Evolutionary conservation across 371 early-diverging fungal species (phyloP).

Genomic region (Apophysomyces sp.): DNA sequence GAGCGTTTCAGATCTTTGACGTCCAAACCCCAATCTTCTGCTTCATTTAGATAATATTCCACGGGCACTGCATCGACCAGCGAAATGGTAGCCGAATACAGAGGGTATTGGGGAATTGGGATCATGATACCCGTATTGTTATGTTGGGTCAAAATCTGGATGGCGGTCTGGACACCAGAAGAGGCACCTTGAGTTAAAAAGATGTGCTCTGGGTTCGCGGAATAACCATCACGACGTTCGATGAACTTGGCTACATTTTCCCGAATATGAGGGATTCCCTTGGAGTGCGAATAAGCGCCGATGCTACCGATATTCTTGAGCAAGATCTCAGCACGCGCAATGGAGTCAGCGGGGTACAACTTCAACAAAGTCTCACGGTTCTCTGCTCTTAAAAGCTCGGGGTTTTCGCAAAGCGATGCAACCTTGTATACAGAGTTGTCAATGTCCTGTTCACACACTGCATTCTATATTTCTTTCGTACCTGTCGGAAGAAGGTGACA

Average conservation of each 20-base stretch:
- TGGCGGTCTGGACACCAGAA: slow-evolving; percentile 82
- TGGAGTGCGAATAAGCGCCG: slow-evolving; percentile 92
- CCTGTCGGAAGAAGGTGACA: slow-evolving; percentile 95
- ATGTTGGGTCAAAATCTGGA: slow-evolving; percentile 77
- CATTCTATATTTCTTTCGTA: slow-evolving; percentile 11
- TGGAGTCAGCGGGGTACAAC: slow-evolving; percentile 79
- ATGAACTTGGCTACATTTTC: slow-evolving; percentile 83
- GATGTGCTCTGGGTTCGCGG: slow-evolving; percentile 76
- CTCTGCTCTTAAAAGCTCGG: slow-evolving; percentile 70
- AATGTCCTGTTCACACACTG: neutral
- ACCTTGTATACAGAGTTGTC: slow-evolving; percentile 50
- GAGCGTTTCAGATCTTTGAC: slow-evolving; percentile 58
- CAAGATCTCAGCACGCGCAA: slow-evolving; percentile 74
- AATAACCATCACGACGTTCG: slow-evolving; percentile 81
- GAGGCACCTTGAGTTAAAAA: slow-evolving; percentile 90
- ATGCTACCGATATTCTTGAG: slow-evolving; percentile 65
- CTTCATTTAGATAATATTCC: slow-evolving; percentile 89
- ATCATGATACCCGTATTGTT: slow-evolving; percentile 90
- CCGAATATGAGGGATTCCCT: slow-evolving; percentile 80
- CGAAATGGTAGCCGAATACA: slow-evolving; percentile 88
- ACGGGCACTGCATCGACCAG: slow-evolving; percentile 78
- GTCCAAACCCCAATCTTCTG: slow-evolving; percentile 76
- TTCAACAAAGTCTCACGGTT: slow-evolving; percentile 41
- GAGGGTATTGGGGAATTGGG: slow-evolving; percentile 97
- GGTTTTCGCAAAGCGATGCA: slow-evolving; percentile 63